A percentile compares a stretch with the other conserved stretches of the same genome.
These are phyloP conservation scores for Aspergillus wentii DNA, from an alignment of 495 filamentous ascomycete genomes.

Conservation along the genomic window DNA sequence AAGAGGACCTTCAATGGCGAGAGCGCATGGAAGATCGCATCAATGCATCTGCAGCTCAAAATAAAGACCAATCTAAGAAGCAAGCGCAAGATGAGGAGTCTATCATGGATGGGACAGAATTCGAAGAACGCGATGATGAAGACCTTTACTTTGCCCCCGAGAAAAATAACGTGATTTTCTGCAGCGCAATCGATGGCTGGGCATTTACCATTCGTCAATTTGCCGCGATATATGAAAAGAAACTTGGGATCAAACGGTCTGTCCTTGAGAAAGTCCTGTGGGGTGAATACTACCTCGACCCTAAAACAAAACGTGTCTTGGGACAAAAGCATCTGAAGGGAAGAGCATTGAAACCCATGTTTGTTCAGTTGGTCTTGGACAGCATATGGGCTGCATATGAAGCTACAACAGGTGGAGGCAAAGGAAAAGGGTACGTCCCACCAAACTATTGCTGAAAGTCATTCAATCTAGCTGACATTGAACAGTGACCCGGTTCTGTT, in stretches of 20 bases:
- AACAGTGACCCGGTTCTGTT: conserved; percentile 70
- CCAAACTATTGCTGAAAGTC: conserved; percentile 10
- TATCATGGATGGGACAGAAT: conserved; percentile 48
- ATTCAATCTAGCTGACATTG: conserved; percentile 23
- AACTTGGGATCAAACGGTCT: conserved; percentile 89
- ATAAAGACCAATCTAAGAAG: conserved; percentile 32
- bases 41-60: conserved; percentile 46
- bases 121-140: conserved; percentile 91
- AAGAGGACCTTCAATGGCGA: conserved; percentile 94
- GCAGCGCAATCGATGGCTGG: conserved; percentile 96
- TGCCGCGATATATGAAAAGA: conserved; percentile 90
- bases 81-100: conserved; percentile 39
- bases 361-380: conserved; percentile 93
- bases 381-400: conserved; percentile 97
- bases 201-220: conserved; percentile 96
- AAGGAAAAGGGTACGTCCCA: conserved; percentile 68
- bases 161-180: conserved; percentile 98
- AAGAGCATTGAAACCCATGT: conserved; percentile 87
- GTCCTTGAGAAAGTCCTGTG: conserved; percentile 91
- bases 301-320: conserved; percentile 92
- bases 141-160: conserved; percentile 98
- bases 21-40: conserved; percentile 85
- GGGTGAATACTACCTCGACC: conserved; percentile 96
- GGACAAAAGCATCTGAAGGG: conserved; percentile 91
- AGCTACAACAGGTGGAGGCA: conserved; percentile 76